Base-by-base conservation (phyloP, 1,284 basidiomycete species). In the Apiotrichum porosum region DNA sequence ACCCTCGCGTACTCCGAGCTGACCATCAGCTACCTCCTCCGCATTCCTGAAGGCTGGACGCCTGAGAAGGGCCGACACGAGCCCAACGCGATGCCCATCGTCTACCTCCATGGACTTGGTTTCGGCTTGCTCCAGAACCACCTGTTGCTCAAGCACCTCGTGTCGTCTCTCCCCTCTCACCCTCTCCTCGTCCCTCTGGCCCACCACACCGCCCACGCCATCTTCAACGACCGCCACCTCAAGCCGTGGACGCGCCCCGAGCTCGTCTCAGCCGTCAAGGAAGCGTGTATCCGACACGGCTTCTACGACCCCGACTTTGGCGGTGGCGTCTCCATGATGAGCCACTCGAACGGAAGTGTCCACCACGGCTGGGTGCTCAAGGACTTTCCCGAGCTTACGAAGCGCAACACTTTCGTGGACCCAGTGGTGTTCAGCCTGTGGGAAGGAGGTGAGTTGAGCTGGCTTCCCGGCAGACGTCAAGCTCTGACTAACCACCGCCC, bases 31-130 rank as follows among this genome's bases (percentile, higher is more conserved):
- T 92, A 89, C 66, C 76, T 90, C 26, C 69, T 90, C 24, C 81
- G 84, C 44, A 75, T 85, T 33, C 88, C 89, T 3, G 58, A 71
- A 12, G 69, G 75, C 9, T 90, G 87, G 85, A 76, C 82, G 45
- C 69, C 80, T 4, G 65, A 71, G 19, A 61, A 59, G 36, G 66
- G 64, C 12, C 44, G 45, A 28, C 60, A 37, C 5, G 58, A 62
- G 13, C 51, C 49, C 36, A 73, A 68, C 54, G 78, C 78, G 33
- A 79, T 81, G 43, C 91, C 91, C 0, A 74, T 93, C 33, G 78
- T 94, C 10, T 88, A 92, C 65, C 69, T 91, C 37, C 90, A 94
- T 62, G 91, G 91, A 2, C 79, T 95, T 1, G 90, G 91, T 12
- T 42, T 23, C n/a, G 41, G 41, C 12, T 32, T 42, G 66, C 50